Conservation (phyloP, 306 rosid genomes). For the Prinsepia uniflora region DNA sequence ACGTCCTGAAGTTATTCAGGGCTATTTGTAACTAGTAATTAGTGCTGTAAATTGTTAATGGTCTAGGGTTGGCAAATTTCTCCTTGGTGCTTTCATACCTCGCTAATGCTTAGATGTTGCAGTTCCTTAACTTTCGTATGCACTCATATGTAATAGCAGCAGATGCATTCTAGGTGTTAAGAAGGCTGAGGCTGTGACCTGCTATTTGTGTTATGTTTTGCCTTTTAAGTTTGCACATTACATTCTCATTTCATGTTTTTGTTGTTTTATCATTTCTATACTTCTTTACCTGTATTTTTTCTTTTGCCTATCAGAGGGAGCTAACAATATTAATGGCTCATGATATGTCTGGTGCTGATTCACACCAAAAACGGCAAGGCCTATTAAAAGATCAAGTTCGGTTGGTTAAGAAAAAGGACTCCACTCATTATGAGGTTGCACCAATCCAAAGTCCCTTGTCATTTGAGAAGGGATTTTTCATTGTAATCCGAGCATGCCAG, state of each 20-base stretch:
- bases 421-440: conserved; percentile 62
- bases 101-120: not conserved
- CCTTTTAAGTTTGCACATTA: not conserved
- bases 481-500: conserved; percentile 90
- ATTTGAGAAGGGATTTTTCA: conserved; percentile 95
- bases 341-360: conserved; percentile 46
- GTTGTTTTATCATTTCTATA: conserved; percentile 15
- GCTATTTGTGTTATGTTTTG: not conserved
- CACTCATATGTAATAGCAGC: not conserved
- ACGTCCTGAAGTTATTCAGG: not conserved
- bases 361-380: conserved; percentile 64
- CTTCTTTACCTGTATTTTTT: conserved; percentile 8
- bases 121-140: not conserved
- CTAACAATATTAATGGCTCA: conserved; percentile 49
- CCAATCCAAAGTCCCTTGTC: conserved; percentile 67
- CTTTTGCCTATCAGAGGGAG: conserved; percentile 26
- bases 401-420: conserved; percentile 68
- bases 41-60: not conserved
- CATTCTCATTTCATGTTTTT: conserved; percentile 15
- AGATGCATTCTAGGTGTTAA: not conserved
- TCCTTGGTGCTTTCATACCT: not conserved
- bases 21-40: not conserved
- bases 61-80: not conserved
- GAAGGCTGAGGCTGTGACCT: not conserved
- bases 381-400: conserved; percentile 89